A percentile compares a stretch with the other conserved stretches of the same genome.
Evolutionary conservation across 805 yeast genomes (phyloP).

Genomic region (Yarrowia deformans): DNA sequence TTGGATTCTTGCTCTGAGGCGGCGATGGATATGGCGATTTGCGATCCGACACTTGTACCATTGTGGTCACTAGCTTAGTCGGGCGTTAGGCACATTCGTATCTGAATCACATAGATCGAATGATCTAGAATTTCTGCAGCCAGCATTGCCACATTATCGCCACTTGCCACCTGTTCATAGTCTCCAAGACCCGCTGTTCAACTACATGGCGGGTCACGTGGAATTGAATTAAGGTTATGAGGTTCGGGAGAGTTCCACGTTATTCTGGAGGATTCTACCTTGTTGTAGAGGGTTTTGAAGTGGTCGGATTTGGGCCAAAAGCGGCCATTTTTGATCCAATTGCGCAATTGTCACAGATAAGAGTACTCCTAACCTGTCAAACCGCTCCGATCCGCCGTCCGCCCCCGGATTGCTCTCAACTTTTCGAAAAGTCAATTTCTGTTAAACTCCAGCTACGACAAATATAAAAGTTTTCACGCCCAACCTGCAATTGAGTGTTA

Average conservation of each 20-base stretch:
- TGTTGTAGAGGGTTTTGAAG: not conserved
- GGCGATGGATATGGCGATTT: not conserved
- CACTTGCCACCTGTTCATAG: too few relatives aligned
- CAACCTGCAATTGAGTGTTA: not conserved
- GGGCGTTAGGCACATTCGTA: too few relatives aligned
- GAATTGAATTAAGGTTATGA: conserved; percentile 6
- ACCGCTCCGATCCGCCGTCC: too few relatives aligned
- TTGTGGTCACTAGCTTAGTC: too few relatives aligned
- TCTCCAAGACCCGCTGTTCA: too few relatives aligned
- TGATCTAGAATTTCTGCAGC: too few relatives aligned
- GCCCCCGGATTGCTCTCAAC: conserved; percentile 20
- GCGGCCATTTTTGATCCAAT: not conserved
- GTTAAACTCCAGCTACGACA: conserved; percentile 12
- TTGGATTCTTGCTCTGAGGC: conserved; percentile 21
- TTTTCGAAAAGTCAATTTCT: conserved; percentile 14
- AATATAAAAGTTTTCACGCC: conserved; percentile 39
- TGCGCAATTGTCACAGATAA: not conserved
- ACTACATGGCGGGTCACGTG: conserved; percentile 9
- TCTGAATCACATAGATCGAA: too few relatives aligned
- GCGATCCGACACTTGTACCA: too few relatives aligned
- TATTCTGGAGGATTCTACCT: conserved; percentile 37
- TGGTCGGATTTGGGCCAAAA: not conserved
- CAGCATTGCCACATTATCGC: too few relatives aligned
- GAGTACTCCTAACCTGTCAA: not conserved
- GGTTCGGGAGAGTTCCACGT: conserved; percentile 36